phyloP scores from a whole-genome alignment of 352 stramenopile species.

The Phytopythium aichiense region DNA sequence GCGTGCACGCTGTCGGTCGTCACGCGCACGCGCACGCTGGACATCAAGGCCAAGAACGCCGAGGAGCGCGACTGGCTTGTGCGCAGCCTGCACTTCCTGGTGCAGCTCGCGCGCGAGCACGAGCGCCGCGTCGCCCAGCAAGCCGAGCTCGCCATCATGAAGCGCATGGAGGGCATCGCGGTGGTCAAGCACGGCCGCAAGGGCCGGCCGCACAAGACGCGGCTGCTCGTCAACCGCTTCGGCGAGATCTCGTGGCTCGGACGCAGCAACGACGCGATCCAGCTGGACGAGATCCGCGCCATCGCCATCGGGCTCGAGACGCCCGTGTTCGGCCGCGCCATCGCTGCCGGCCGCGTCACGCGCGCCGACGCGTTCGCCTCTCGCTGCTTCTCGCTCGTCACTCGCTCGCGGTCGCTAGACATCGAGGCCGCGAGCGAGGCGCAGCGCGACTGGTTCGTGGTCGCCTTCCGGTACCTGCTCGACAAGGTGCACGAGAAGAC shows the following conservation, averaged over 20 bases:
- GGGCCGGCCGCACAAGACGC: slow-evolving; percentile 78
- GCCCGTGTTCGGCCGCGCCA: slow-evolving; percentile 55
- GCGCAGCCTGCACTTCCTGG: slow-evolving; percentile 67
- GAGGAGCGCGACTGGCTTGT: slow-evolving; percentile 77
- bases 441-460: slow-evolving; percentile 81
- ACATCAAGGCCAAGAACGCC: slow-evolving; percentile 63
- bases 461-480: slow-evolving; percentile 81
- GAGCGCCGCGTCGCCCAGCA: slow-evolving; percentile 70
- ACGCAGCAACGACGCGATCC: slow-evolving; percentile 67
- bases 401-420: slow-evolving; percentile 56
- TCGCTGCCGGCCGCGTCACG: slow-evolving; percentile 23
- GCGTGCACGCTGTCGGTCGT: slow-evolving; percentile 79
- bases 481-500: slow-evolving; percentile 86
- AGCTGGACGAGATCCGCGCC: slow-evolving; percentile 63
- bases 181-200: slow-evolving; percentile 81
- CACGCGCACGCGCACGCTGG: slow-evolving; percentile 65
- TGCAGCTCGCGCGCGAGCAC: slow-evolving; percentile 67
- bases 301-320: slow-evolving; percentile 62
- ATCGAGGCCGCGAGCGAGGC: slow-evolving; percentile 70
- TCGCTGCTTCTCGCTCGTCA: slow-evolving; percentile 75
- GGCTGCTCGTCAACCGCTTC: slow-evolving; percentile 76
- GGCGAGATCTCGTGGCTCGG: slow-evolving; percentile 82
- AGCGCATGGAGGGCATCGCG: slow-evolving; percentile 62
- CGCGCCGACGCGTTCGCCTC: slow-evolving; percentile 18
- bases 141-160: slow-evolving; percentile 83